Conservation (phyloP, 805 yeast genomes). For the Yarrowia hollandica region DNA sequence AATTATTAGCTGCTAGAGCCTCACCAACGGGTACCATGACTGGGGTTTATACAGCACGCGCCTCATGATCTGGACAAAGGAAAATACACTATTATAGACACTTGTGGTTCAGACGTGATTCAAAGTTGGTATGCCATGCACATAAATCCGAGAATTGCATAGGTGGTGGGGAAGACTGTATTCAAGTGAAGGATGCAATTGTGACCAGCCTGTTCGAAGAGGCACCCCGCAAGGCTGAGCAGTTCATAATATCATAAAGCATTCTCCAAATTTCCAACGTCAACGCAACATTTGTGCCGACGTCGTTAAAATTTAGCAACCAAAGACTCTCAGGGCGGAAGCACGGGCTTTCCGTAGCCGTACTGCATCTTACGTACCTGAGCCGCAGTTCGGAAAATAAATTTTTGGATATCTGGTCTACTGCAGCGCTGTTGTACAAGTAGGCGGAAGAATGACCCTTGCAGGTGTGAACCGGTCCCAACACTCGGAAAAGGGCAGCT, state of each 20-base stretch:
- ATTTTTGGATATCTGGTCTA: slow-evolving; percentile 6
- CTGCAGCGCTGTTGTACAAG: neutral
- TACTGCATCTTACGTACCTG: slow-evolving; percentile 20
- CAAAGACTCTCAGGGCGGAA: slow-evolving; percentile 26
- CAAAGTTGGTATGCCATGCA: neutral
- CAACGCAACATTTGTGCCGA: too few species aligned
- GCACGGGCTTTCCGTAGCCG: slow-evolving; percentile 25
- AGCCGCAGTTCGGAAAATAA: slow-evolving; percentile 23
- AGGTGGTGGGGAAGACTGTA: neutral
- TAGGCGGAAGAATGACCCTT: slow-evolving; percentile 17
- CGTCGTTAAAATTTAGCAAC: slow-evolving; percentile 9
- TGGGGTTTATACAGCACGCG: slow-evolving; percentile 27
- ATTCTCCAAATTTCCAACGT: too few species aligned
- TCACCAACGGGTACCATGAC: slow-evolving; percentile 24
- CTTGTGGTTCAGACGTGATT: slow-evolving; percentile 15
- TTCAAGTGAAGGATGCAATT: neutral
- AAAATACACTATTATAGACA: neutral
- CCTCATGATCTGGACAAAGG: slow-evolving; percentile 11
- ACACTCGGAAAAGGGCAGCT: neutral
- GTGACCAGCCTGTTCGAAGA: neutral
- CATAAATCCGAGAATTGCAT: slow-evolving; percentile 18
- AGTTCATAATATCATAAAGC: too few species aligned
- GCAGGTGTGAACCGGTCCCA: slow-evolving; percentile 1
- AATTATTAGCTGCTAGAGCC: slow-evolving; percentile 3
- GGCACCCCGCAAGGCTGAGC: too few species aligned